phyloP scores from a whole-genome alignment of 2,329 filamentous ascomycete species.

The Epichloe scottii region DNA sequence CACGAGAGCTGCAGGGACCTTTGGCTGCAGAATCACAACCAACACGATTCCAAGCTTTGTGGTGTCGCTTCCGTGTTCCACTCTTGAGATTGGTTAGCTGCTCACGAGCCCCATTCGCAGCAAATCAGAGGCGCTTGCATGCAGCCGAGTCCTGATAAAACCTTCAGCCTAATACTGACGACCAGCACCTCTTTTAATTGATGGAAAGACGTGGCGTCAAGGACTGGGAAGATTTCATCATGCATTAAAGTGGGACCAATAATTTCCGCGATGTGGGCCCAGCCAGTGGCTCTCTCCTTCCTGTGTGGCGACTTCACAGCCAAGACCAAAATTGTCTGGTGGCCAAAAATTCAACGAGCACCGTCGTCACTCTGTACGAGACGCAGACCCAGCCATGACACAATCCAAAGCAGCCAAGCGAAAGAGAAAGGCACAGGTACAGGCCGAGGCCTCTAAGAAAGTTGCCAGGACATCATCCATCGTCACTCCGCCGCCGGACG shows the following conservation, averaged over 20 bases:
- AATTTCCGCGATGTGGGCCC: too few species aligned
- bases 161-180: background rate
- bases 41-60: too few species aligned
- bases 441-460: slow-evolving; percentile 23
- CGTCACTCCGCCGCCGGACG: slow-evolving; percentile 24
- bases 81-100: background rate
- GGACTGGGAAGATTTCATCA: too few species aligned
- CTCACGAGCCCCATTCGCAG: background rate
- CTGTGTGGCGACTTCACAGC: too few species aligned
- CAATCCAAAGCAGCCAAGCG: slow-evolving; percentile 31
- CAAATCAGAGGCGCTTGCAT: background rate
- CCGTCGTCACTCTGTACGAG: background rate
- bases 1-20: background rate
- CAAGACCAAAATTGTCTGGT: too few species aligned
- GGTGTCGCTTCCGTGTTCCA: background rate
- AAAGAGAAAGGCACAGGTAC: slow-evolving; percentile 28
- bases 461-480: slow-evolving; percentile 21
- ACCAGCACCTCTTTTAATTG: too few species aligned
- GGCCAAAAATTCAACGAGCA: background rate
- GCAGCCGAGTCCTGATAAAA: background rate
- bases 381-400: slow-evolving; percentile 9
- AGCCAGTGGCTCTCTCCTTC: too few species aligned
- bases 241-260: too few species aligned
- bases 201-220: too few species aligned
- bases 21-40: background rate